Conservation (phyloP, 2,329 filamentous ascomycete genomes). For the Aureobasidium sp. region DNA sequence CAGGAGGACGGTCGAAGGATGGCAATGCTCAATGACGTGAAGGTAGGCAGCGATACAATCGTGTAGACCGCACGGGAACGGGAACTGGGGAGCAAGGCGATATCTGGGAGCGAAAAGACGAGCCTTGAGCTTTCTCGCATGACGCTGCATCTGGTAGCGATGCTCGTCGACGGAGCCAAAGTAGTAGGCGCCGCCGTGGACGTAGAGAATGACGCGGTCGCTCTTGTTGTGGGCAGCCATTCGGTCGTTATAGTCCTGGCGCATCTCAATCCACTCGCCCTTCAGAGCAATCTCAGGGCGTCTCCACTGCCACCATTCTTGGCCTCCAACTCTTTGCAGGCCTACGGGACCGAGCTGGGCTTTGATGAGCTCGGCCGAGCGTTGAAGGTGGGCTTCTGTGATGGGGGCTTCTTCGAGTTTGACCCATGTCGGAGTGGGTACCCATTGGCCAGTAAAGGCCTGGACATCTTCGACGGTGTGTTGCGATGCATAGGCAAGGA, state of each 20-base stretch:
- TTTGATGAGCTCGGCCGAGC: conserved; percentile 58
- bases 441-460: conserved; percentile 83
- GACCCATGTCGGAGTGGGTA: conserved; percentile 83
- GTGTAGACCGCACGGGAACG: conserved; percentile 85
- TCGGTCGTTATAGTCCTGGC: conserved; percentile 64
- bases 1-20: conserved; percentile 72
- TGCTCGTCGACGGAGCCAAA: conserved; percentile 95
- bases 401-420: conserved; percentile 63
- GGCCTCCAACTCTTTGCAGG: conserved; percentile 66
- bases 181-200: conserved; percentile 91
- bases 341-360: conserved; percentile 71
- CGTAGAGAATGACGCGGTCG: conserved; percentile 79
- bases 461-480: conserved; percentile 92
- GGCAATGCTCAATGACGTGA: conserved; percentile 65
- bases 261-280: conserved; percentile 97
- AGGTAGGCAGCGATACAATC: conserved; percentile 87
- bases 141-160: conserved; percentile 94
- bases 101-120: conserved; percentile 80
- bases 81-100: conserved; percentile 83
- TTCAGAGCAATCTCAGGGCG: conserved; percentile 56
- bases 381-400: conserved; percentile 51
- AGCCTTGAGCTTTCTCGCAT: conserved; percentile 88
- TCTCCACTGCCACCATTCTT: conserved; percentile 85
- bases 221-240: conserved; percentile 49
- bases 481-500: conserved; percentile 74